Evolutionary conservation across 352 stramenopile species (phyloP), one percentile per base, ranked within the genome.

Genomic region (Halophytophthora polymorphica): DNA sequence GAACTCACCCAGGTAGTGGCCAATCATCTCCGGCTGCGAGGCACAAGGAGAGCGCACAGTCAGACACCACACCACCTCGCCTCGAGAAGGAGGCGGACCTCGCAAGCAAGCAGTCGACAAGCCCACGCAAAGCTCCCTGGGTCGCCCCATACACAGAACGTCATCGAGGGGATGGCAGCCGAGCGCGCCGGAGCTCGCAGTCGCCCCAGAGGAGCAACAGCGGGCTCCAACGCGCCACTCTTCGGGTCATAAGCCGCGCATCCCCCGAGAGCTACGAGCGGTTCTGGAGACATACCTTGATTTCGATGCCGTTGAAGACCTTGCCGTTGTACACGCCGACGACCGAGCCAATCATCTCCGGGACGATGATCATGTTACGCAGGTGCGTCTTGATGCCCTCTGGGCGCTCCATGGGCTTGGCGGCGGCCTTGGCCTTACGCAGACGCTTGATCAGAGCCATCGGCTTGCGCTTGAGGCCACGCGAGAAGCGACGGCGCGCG

Each of bases 321-420:
- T 99, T 98, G 88, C 97, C 97, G 81, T 99, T 99, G 95, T 99
- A 99, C 53, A 99, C 97, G 73, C 95, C 97, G 66, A 99, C 92
- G 61, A 99, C 97, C 65, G 91, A 98, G 71, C 97, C 97, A 77
- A 99, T 99, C 97, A 99, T 99, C 84, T 99, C 97, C 48, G 97
- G 97, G 51, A 99, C 93, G 71, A 99, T 99, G 73, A 99, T 98
- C 97, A 99, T 99, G 87, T 99, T 98, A 81, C 97, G 91, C 56
- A 99, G 76, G 86, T 99, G 97, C 53, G 97, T 99, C 92, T 99
- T 99, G 75, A 99, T 97, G 65, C 93, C 90, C 66, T 96, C 87
- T 17, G 97, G 97, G 79, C 98, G 98, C 83, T 99, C 97, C 61
- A 98, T 89, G 45, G 94, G 88, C 58, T 84, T 87, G 56, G 96